A percentile compares a stretch with the other conserved stretches of the same genome.
Evolutionary conservation across 2,329 filamentous ascomycete species (phyloP).

Genomic region (Sporothrix schenckii): DNA sequence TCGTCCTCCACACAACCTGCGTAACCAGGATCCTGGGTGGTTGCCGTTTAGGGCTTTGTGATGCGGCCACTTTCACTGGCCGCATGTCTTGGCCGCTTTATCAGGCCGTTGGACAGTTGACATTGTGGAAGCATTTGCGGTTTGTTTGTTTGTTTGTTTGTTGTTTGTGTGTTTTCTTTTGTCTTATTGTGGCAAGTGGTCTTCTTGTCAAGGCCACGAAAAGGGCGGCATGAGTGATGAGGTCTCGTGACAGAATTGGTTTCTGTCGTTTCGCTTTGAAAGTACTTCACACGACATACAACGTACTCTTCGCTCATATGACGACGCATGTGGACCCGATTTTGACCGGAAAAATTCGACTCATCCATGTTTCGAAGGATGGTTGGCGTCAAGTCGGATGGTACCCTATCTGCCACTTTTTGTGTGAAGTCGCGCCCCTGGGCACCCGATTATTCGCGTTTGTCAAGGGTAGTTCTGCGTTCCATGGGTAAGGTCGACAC

Average conservation of each 20-base stretch:
- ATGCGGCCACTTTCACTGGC: conserved; percentile 22
- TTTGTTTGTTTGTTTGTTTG: conserved; percentile 22
- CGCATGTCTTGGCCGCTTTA: neutral
- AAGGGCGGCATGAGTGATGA: neutral
- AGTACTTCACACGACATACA: neutral
- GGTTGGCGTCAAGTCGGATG: conserved; percentile 17
- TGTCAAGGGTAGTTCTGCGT: conserved; percentile 17
- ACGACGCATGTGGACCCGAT: conserved; percentile 4
- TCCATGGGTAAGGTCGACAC: conserved; percentile 14
- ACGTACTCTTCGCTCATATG: neutral
- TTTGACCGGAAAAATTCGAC: conserved; percentile 10
- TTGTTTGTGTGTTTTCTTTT: conserved; percentile 27
- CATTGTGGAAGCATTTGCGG: neutral
- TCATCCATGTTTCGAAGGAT: neutral
- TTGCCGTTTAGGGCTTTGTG: neutral
- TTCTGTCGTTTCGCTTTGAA: neutral
- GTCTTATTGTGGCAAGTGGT: conserved; percentile 17
- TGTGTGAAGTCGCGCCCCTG: neutral
- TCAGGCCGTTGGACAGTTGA: conserved; percentile 10
- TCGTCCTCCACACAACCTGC: conserved; percentile 4
- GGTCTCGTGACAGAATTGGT: neutral
- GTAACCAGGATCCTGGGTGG: conserved; percentile 15
- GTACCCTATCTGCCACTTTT: neutral
- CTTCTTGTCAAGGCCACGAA: neutral
- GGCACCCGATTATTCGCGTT: neutral